phyloP scores from a whole-genome alignment of 306 rosid genomes.

The Acmispon strigosus region DNA sequence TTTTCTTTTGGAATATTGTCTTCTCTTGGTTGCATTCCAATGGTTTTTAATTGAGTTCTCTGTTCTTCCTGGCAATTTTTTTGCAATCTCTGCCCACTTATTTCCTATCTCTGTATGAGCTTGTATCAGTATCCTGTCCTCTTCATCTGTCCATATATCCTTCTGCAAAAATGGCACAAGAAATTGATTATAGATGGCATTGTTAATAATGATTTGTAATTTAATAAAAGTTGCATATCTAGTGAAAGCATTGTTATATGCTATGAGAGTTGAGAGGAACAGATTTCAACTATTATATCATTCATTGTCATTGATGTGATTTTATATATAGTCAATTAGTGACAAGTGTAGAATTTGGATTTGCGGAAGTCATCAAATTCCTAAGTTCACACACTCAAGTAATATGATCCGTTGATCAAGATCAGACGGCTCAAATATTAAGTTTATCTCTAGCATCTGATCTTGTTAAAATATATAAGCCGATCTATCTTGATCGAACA shows the following conservation, averaged over 20 bases:
- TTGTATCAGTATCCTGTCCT: conserved; percentile 65
- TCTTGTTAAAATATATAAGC: too few relatives aligned
- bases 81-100: conserved; percentile 97
- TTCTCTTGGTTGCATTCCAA: conserved; percentile 96
- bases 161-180: conserved; percentile 42
- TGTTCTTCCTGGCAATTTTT: conserved; percentile 81
- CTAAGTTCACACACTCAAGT: too few relatives aligned
- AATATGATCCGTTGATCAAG: too few relatives aligned
- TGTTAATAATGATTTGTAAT: background rate
- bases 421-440: too few relatives aligned
- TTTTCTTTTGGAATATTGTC: conserved; percentile 81
- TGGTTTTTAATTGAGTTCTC: conserved; percentile 96
- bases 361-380: too few relatives aligned
- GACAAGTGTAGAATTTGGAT: too few relatives aligned
- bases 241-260: background rate
- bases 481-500: too few relatives aligned
- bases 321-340: background rate
- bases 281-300: background rate
- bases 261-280: background rate
- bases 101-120: conserved; percentile 83
- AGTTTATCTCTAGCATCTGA: too few relatives aligned
- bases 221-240: background rate
- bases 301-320: background rate
- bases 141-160: conserved; percentile 89
- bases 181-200: background rate